Evolutionary conservation across 2,329 filamentous ascomycete genomes (phyloP), one percentile per base, ranked within the genome.

Genomic region (Ascochyta fabae): DNA sequence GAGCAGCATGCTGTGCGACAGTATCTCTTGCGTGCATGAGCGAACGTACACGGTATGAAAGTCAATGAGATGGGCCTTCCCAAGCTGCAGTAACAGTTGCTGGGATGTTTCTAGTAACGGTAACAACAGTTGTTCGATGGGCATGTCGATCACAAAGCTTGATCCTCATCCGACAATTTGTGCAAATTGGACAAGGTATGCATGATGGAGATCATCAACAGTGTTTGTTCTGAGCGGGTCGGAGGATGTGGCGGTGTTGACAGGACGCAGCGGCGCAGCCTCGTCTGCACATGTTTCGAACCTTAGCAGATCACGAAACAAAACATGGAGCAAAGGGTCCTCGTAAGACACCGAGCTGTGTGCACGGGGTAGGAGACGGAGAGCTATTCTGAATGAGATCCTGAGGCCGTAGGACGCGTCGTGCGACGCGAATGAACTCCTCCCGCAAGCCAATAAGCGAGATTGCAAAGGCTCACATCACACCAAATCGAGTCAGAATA

Each of bases 391-490:
- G 8, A 31, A 41, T 35, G 31, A 38, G 16, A 35, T 24, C 8
- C 4, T 7, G 29, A 50, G 36, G 47, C 41, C 41, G 31, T 36
- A 43, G 33, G 16, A 48, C 19, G 38, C 47, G 33, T 56, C 47
- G 53, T 48, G 53, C 53, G 53, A 39, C 41, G 38, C 42, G 31
- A 41, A 50, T 34, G 35, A 40, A 35, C 24, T 26, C 19, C 42
- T 41, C 46, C 36, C 40, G 41, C 33, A 35, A 46, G 38, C 36
- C 3, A 47, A 27, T 44, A 56, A 56, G 53, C 53, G 53, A 56
- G 26, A 56, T 56, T 56, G 47, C 47, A 27, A 42, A 43, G 47
- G 42, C 42, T 47, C 42, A 47, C 15, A 47, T 56, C 53, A 56
- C 36, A 24, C 42, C 42, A 1, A 43, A 56, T 39, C 23, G 47